Evolutionary conservation across 768 basidiomycete genomes (phyloP), one percentile per base, ranked within the genome.

Genomic region (Chalciporus piperatus): DNA sequence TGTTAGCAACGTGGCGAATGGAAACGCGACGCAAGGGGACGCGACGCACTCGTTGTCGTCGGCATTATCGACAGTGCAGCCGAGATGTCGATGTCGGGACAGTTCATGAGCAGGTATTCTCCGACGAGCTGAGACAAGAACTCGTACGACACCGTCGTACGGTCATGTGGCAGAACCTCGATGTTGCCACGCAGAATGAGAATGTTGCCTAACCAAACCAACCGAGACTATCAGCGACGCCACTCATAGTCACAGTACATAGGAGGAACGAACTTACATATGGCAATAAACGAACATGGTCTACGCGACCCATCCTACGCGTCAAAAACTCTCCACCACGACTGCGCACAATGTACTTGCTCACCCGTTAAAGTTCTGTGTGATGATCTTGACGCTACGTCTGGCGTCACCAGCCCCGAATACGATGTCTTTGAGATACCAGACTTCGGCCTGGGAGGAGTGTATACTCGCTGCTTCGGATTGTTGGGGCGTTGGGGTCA

Each of bases 261-360:
- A 25, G 19, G 25, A 25, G 25, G 23, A 17, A 13, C 12, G 3
- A n/a, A 65, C 79, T 59, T 62, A 89, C 90, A 93, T 52, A 93
- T 88, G 23, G 92, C 92, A 59, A 95, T 91, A 57, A 95, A 89
- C 0, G 90, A 92, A 63, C 92, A 95, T 9, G 92, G 92, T 9
- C 92, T 94, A 63, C 7, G 32, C 8, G 16, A 44, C 5, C 19
- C 20, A 47, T 20, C 23, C 13, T 38, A 9, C 28, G 20, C 30
- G 27, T 5, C 10, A 6, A 14, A 23, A 14, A 23, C 25, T 11
- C 6, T 14, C 20, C 20, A 11, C 14, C n/a, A n/a, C 6, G 16
- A 37, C 48, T 42, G 44, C 40, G 37, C n/a, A n/a, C 9, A 14
- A 9, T 12, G 11, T 7, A 50, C 35, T 23, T n/a, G 75, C 84